These are phyloP conservation scores for Diaporthe batatas DNA, from an alignment of 2,329 filamentous ascomycete genomes.

Conservation along the genomic window DNA sequence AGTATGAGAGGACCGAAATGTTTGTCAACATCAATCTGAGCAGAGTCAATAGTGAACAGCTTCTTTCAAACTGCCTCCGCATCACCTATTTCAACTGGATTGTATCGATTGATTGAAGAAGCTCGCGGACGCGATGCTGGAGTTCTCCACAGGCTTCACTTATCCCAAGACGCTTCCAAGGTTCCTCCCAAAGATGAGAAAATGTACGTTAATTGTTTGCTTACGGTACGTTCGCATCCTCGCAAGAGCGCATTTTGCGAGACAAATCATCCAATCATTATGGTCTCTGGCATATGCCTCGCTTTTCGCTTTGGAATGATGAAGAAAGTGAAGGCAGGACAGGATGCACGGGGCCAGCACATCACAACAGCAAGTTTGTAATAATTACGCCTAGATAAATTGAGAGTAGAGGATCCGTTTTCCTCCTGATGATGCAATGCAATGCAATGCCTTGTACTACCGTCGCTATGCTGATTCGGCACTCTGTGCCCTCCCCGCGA, in stretches of 20 bases:
- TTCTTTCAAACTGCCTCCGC: too few species aligned
- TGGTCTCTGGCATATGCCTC: too few species aligned
- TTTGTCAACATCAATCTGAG: too few species aligned
- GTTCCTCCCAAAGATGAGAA: neutral
- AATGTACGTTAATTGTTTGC: neutral
- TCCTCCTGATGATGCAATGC: conserved; percentile 31
- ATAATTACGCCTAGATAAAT: neutral
- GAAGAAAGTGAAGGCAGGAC: neutral
- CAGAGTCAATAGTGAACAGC: too few species aligned
- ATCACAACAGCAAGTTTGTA: neutral
- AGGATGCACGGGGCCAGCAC: neutral
- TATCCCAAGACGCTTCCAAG: neutral
- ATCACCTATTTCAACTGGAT: too few species aligned
- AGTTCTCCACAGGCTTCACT: neutral
- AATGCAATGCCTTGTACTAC: conserved; percentile 31
- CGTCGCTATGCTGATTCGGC: conserved; percentile 33
- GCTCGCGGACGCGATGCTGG: neutral
- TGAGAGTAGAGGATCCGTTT: conserved; percentile 4
- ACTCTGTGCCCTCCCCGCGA: neutral
- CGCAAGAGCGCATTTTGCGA: neutral
- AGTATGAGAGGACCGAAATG: too few species aligned
- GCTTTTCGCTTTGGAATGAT: too few species aligned
- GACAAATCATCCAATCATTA: too few species aligned
- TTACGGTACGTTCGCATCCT: neutral
- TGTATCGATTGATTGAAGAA: too few species aligned